Evolutionary conservation across 179 eudicot species (phyloP).

Genomic region (Gypsophila paniculata): DNA sequence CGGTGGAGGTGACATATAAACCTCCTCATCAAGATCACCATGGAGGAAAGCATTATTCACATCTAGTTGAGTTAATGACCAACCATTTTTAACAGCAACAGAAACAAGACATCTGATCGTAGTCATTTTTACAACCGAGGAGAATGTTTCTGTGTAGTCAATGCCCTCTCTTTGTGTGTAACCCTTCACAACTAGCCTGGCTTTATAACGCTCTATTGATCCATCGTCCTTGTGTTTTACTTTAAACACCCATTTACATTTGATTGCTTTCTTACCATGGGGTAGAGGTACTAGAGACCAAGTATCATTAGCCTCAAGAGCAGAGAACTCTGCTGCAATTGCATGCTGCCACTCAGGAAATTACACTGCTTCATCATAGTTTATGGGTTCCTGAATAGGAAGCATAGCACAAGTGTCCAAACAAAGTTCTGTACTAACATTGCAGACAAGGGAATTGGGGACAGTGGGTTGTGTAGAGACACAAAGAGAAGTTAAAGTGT

Average conservation of each 20-base stretch:
- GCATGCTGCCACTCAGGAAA: not conserved
- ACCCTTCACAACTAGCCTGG: not conserved
- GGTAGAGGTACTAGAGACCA: not conserved
- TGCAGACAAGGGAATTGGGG: not conserved
- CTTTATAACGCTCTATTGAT: not conserved
- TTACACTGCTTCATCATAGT: not conserved
- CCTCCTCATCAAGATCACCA: too few species aligned
- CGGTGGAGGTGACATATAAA: not conserved
- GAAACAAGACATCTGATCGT: not conserved
- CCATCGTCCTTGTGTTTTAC: not conserved
- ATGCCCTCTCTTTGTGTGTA: conserved; percentile 6
- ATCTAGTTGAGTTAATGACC: not conserved
- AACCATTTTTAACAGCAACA: not conserved
- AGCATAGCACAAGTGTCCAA: too few species aligned
- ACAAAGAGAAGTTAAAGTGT: not conserved
- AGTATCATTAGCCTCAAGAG: not conserved
- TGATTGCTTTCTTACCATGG: not conserved
- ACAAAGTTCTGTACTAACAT: too few species aligned
- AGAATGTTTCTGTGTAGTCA: not conserved
- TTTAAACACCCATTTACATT: conserved; percentile 12
- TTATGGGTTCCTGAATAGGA: not conserved
- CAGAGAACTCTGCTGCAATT: not conserved
- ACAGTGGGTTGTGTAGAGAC: not conserved
- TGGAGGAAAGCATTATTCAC: too few species aligned
- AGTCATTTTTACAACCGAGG: not conserved